Evolutionary conservation across 768 basidiomycete species (phyloP).

Genomic region (Lentinus tigrinus): DNA sequence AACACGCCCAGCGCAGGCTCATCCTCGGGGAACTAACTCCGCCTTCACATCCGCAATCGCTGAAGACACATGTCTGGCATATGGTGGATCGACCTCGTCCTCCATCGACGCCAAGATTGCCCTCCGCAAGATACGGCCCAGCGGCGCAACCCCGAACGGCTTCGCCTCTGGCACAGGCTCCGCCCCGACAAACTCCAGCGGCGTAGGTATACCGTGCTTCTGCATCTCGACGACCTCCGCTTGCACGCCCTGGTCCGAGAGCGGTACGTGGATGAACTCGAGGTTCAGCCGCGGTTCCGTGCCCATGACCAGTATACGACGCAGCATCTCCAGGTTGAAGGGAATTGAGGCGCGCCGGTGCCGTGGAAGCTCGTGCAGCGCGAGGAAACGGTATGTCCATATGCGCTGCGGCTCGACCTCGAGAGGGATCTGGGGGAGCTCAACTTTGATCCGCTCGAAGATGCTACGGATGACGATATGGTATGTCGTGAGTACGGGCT

Average conservation of each 20-base stretch:
- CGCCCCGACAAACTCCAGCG: constrained; percentile 1
- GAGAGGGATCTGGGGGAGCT: constrained; percentile 4
- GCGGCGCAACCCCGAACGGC: constrained; percentile 2
- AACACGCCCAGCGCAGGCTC: too few relatives aligned
- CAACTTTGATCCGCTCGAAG: constrained; percentile 8
- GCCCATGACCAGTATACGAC: constrained; percentile 16
- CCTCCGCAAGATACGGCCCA: constrained; percentile 17
- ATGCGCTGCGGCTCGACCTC: not conserved
- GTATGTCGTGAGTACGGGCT: constrained; percentile 14
- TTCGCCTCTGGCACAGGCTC: not conserved
- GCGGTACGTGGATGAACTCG: constrained; percentile 7
- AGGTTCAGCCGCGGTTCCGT: constrained; percentile 12
- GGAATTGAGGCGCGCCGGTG: not conserved
- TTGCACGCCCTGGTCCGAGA: not conserved
- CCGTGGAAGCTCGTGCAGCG: constrained; percentile 2
- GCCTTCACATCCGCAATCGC: too few relatives aligned
- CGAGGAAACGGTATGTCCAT: constrained; percentile 28
- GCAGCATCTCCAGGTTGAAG: constrained; percentile 14
- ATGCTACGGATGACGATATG: constrained; percentile 15
- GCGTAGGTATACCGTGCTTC: constrained; percentile 8
- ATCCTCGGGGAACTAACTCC: too few relatives aligned
- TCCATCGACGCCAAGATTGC: constrained; percentile 2
- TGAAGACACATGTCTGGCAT: too few relatives aligned
- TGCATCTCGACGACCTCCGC: not conserved
- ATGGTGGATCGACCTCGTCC: too few relatives aligned